These are phyloP conservation scores for Sarocladium strictum DNA, from an alignment of 2,329 filamentous ascomycete species.

Conservation along the genomic window DNA sequence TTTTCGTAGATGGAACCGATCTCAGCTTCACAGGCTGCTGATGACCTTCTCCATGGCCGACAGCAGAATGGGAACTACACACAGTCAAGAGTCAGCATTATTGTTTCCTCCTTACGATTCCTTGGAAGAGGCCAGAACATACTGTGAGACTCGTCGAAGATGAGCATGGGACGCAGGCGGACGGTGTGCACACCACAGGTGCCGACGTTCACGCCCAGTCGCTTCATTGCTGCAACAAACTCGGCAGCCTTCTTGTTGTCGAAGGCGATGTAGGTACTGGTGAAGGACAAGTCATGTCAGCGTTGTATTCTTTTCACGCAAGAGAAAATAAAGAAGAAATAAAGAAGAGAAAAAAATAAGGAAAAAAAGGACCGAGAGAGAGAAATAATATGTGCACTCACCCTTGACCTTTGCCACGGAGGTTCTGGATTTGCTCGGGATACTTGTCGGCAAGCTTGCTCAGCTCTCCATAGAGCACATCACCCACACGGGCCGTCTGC, in stretches of 20 bases:
- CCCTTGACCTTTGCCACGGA: constrained; percentile 69
- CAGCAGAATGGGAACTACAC: constrained; percentile 17
- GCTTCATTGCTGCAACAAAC: constrained; percentile 66
- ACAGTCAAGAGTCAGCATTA: constrained; percentile 13
- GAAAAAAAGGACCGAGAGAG: too few relatives aligned
- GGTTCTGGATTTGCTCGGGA: constrained; percentile 64
- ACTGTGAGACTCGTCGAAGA: constrained; percentile 68
- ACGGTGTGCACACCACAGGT: constrained; percentile 67
- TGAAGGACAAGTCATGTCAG: neutral
- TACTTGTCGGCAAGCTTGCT: constrained; percentile 57
- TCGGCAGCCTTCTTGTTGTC: constrained; percentile 65
- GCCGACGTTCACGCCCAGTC: constrained; percentile 69
- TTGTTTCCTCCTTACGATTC: neutral
- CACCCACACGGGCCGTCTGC: constrained; percentile 58
- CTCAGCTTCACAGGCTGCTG: constrained; percentile 19
- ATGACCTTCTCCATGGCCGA: constrained; percentile 23
- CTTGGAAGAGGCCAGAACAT: constrained; percentile 8
- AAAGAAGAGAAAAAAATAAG: too few relatives aligned
- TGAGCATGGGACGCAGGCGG: constrained; percentile 71
- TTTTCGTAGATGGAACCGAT: too few relatives aligned
- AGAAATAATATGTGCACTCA: constrained; percentile 12
- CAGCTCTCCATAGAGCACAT: constrained; percentile 62
- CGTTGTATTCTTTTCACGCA: too few relatives aligned
- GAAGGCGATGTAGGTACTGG: constrained; percentile 69
- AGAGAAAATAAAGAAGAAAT: too few relatives aligned